Evolutionary conservation across 345 rosid genomes (phyloP), one percentile per base, ranked within the genome.

Genomic region (Brassica cretica): DNA sequence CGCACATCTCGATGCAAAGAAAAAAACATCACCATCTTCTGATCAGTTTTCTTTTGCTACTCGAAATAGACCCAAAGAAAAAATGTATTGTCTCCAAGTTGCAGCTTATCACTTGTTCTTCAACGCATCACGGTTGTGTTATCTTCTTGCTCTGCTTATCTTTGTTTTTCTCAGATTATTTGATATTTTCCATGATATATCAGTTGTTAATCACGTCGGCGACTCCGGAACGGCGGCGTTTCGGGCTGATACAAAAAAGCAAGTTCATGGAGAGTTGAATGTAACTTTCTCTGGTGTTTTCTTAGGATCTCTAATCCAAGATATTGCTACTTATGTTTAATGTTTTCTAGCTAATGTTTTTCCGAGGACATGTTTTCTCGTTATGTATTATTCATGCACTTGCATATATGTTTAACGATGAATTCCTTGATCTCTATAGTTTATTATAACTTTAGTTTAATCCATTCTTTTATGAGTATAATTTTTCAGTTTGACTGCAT

Each of bases 51-150:
- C n/a, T 27, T 64, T n/a, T 58, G 61, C 2, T 60, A 33, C 4
- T 66, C 41, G 39, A 66, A 58, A 71, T 5, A 65, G 18, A 24
- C 64, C n/a, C n/a, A 44, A 49, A 2, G 5, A 8, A 62, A 10
- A 35, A 2, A 80, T 80, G 82, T 80, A 70, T 56, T 75, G 76
- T 70, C 76, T 80, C 44, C 82, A 80, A 80, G 82, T 80, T 39
- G 82, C 82, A 70, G 82, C 79, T 27, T 80, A 80, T 70, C 79
- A 80, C 68, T 39, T 80, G 79, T 80, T 80, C 79, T 80, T 80
- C 64, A 75, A 80, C 79, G 79, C 82, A 11, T n/a, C 79, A 64
- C 65, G 59, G n/a, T 8, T 79, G 9, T 37, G 66, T 69, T 79
- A 79, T 74, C 75, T 69, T 51, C 61, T 79, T 37, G 35, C 75